Conservation (phyloP, 768 basidiomycete species). For the Xerocomellus amylosporus region DNA sequence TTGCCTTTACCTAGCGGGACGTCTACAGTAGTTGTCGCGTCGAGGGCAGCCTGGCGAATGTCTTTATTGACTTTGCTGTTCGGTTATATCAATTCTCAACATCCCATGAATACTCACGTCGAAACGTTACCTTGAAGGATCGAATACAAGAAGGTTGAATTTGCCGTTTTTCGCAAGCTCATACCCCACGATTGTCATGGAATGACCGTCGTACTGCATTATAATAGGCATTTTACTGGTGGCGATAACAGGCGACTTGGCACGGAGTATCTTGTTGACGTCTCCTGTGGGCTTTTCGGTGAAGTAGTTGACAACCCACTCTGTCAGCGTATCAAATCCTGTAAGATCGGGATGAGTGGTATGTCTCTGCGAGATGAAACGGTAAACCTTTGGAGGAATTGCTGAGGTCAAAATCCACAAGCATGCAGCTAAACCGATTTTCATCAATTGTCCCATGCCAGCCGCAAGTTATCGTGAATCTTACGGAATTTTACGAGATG, state of each 20-base stretch:
- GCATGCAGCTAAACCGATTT: constrained; percentile 42
- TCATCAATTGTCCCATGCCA: background rate
- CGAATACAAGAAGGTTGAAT: constrained; percentile 69
- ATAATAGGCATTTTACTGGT: constrained; percentile 78
- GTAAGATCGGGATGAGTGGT: background rate
- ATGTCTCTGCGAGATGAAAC: background rate
- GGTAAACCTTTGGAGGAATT: constrained; percentile 43
- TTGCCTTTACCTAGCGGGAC: constrained; percentile 18
- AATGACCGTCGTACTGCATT: constrained; percentile 82
- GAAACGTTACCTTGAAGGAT: constrained; percentile 61
- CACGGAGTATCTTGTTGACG: constrained; percentile 52
- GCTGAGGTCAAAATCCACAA: constrained; percentile 63
- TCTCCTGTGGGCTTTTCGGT: constrained; percentile 36
- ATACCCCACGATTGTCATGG: constrained; percentile 83
- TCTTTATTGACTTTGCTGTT: constrained; percentile 12
- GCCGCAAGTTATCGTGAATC: constrained; percentile 23
- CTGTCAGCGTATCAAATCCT: constrained; percentile 50
- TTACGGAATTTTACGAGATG: constrained; percentile 78
- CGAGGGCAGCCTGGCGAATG: constrained; percentile 23
- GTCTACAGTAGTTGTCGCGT: constrained; percentile 1
- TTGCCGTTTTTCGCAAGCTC: constrained; percentile 59
- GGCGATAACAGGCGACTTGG: constrained; percentile 48
- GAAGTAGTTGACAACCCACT: constrained; percentile 82
- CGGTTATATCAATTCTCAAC: background rate
- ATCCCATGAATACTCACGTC: background rate